Conservation (phyloP, 805 yeast species). For the Starmerella geochares region DNA sequence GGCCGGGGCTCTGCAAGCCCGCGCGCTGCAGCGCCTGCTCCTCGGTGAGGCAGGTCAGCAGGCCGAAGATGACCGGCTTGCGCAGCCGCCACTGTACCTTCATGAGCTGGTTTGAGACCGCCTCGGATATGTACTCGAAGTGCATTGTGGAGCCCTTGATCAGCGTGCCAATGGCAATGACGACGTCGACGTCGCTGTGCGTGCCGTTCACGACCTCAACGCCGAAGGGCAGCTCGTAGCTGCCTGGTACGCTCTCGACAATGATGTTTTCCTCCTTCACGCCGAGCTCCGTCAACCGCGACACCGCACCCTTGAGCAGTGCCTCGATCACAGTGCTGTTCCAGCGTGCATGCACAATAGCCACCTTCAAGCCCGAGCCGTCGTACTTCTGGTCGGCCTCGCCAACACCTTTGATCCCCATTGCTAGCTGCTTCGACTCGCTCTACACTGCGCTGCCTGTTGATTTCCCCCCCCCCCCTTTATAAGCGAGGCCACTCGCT, state of each 20-base stretch:
- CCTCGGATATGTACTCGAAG: conserved; percentile 91
- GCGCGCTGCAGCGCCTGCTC: conserved; percentile 91
- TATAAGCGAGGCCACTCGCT: background rate
- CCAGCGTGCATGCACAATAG: conserved; percentile 96
- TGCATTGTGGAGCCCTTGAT: conserved; percentile 98
- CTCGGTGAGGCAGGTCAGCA: conserved; percentile 85
- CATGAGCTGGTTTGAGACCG: conserved; percentile 81
- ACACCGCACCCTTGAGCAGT: conserved; percentile 66
- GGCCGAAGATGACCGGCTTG: conserved; percentile 84
- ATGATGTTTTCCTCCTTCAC: conserved; percentile 68
- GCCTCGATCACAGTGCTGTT: conserved; percentile 66
- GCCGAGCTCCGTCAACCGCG: conserved; percentile 49
- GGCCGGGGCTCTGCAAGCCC: conserved; percentile 64
- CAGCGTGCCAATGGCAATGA: conserved; percentile 86
- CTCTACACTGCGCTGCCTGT: background rate
- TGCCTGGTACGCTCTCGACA: conserved; percentile 85
- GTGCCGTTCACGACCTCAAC: conserved; percentile 36
- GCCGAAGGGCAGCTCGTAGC: conserved; percentile 86
- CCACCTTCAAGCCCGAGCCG: conserved; percentile 52
- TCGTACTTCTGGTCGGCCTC: conserved; percentile 56
- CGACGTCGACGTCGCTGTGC: conserved; percentile 49
- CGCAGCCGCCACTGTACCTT: conserved; percentile 55
- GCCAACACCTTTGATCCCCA: conserved; percentile 62
- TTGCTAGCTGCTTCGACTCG: background rate
- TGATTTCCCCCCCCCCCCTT: background rate